Evolutionary conservation across 75 land plant genomes (phyloP), one percentile per base, ranked within the genome.

Genomic region (Isoetes taiwanensis): DNA sequence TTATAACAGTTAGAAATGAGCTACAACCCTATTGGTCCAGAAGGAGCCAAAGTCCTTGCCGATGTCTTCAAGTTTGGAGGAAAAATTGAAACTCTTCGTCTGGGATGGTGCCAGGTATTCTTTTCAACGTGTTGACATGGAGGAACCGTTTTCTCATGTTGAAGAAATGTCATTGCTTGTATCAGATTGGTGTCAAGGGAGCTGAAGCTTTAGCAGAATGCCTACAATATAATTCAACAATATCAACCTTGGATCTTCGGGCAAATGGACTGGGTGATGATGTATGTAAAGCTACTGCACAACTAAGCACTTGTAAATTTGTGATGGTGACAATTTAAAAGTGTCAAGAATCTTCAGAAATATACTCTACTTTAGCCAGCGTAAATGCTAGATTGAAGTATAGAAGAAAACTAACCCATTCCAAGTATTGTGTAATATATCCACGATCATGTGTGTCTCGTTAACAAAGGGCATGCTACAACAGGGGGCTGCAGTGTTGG

Each of bases 51-150:
- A 58, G 75, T 71, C 57, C 61, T 94, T 32, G 75, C 75, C 30
- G 96, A 94, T 14, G 76, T 79, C 57, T 71, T 94, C 1, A 94
- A 94, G 59, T 88, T 84, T 65, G 74, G 80, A 73, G 99, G 99
- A 26, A 82, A 85, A 16, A 63, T 94, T 32, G 67, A 89, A 64
- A 82, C 74, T 19, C 76, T 94, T 10, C 81, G 73, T 38, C 72
- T 94, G 50, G 99, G 99, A 37, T 94, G 99, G 99, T 94, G 99
- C 53, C 84, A 94, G 99, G 99, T 94, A n/a, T n/a, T n/a, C n/a
- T n/a, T 37, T 37, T 9, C 14, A 28, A 14, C 56, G 21, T 11
- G 11, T 58, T 43, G 6, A 34, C 48, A 17, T 53, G 5, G 1
- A 19, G 4, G 17, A 19, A 48, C 9, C 19, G 9, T 11, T 19